Conservation (phyloP, 2,329 filamentous ascomycete species). For the Colletotrichum sp. region DNA sequence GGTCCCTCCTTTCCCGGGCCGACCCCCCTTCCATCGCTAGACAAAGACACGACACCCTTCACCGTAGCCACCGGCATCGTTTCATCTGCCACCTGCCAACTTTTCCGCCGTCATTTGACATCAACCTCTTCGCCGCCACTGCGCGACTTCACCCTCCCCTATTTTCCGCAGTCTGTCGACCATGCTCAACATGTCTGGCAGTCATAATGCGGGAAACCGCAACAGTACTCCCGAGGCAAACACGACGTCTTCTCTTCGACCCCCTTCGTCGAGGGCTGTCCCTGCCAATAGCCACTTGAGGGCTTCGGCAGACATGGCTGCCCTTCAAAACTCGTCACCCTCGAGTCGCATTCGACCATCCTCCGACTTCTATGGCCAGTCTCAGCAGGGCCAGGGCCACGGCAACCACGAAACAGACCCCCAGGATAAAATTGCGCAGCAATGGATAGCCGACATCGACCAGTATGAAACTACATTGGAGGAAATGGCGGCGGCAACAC, state of each 20-base stretch:
- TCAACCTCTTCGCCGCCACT: background rate
- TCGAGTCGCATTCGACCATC: slow-evolving; percentile 88
- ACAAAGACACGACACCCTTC: slow-evolving; percentile 21
- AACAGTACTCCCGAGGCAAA: slow-evolving; percentile 96
- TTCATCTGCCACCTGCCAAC: slow-evolving; percentile 16
- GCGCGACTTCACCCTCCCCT: background rate
- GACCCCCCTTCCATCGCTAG: slow-evolving; percentile 11
- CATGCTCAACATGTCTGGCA: slow-evolving; percentile 71
- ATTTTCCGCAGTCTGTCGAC: slow-evolving; percentile 19
- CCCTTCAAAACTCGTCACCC: slow-evolving; percentile 70
- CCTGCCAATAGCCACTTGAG: slow-evolving; percentile 85
- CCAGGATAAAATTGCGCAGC: slow-evolving; percentile 91
- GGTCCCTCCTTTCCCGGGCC: slow-evolving; percentile 19
- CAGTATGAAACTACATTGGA: slow-evolving; percentile 98
- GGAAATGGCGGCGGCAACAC: slow-evolving; percentile 98
- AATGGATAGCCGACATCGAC: slow-evolving; percentile 99
- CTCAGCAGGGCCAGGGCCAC: slow-evolving; percentile 71
- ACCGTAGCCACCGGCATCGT: slow-evolving; percentile 12
- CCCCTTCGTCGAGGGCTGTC: slow-evolving; percentile 78
- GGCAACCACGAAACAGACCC: slow-evolving; percentile 76
- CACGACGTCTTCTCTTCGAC: slow-evolving; percentile 81
- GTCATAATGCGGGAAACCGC: slow-evolving; percentile 78
- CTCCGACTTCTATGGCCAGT: slow-evolving; percentile 90
- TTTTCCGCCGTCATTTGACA: slow-evolving; percentile 4
- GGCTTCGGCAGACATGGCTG: slow-evolving; percentile 94